Base-by-base conservation (phyloP, 306 rosid genomes). In the Delonix regia region DNA sequence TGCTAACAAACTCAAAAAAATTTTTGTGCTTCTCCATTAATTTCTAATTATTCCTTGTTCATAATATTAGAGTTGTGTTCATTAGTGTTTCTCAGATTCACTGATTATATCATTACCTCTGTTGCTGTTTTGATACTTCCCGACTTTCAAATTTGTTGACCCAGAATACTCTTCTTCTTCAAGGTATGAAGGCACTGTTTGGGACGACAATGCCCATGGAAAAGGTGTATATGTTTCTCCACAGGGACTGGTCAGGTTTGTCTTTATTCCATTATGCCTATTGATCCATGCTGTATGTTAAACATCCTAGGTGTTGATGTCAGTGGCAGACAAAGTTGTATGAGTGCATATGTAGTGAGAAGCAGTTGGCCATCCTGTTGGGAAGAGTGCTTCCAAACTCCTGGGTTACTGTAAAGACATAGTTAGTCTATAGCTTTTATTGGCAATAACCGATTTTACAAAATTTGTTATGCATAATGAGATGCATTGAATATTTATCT, bases 151-250 rank as follows among this genome's bases (percentile, higher is more conserved):
- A 7, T 2, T 67, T 57, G 52, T 42, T 25, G 47, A 48, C 45
- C 39, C 45, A 48, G 6, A 49, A n/a, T n/a, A 10, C 30, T 70
- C 60, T 48, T 18, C 22, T 48, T 18, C 61, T 60, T 74, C 19
- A 83, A 95, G 99, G 87, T 93, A 91, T 80, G 99, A 95, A 86
- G 98, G 99, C 36, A 95, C 99, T 34, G 83, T 90, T 78, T 95
- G 99, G 99, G 98, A 95, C 88, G 99, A 95, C 86, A 77, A 88
- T 88, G 97, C 98, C 63, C 99, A 95, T 47, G 99, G 99, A 11
- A 95, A 87, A 86, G 99, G 99, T 56, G 96, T 93, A 66, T 95
- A 77, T 80, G 89, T 85, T 75, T 86, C 92, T 47, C 79, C 83
- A 34, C 74, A 71, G 69, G 94, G 88, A 30, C 87, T 95, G 16